Evolutionary conservation across 78 protist genomes (phyloP).

Genomic region (Dictyostelium discoideum): DNA sequence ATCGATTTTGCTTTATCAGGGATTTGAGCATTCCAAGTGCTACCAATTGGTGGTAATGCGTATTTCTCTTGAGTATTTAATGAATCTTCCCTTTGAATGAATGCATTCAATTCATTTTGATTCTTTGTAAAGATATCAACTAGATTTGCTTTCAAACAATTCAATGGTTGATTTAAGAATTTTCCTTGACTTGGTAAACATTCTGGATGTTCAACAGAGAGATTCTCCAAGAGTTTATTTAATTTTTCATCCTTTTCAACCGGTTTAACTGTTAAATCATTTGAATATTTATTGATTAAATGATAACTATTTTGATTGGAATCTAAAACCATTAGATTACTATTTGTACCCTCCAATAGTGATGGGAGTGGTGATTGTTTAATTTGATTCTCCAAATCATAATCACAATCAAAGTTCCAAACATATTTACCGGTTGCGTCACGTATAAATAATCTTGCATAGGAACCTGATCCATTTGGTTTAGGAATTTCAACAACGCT

Average conservation of each 20-base stretch:
- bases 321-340: not conserved
- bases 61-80: not conserved
- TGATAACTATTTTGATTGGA: conserved; percentile 5
- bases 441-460: conserved; percentile 64
- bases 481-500: conserved; percentile 58
- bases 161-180: conserved; percentile 33
- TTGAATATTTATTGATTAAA: conserved; percentile 19
- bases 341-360: not conserved
- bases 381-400: conserved; percentile 2
- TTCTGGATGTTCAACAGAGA: conserved; percentile 41
- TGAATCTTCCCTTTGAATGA: conserved; percentile 24
- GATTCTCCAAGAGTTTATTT: not conserved
- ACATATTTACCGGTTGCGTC: conserved; percentile 78
- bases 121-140: conserved; percentile 17
- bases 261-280: not conserved
- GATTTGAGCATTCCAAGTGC: not conserved
- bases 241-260: conserved; percentile 37
- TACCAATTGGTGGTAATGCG: conserved; percentile 9
- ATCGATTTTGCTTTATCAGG: conserved; percentile 17
- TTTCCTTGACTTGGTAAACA: conserved; percentile 9
- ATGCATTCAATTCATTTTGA: conserved; percentile 11
- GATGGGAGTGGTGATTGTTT: not conserved
- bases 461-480: conserved; percentile 22
- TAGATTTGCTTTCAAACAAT: not conserved
- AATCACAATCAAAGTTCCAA: conserved; percentile 61